Conservation (phyloP, 495 filamentous ascomycete species). For the Daldinia caldariorum region DNA sequence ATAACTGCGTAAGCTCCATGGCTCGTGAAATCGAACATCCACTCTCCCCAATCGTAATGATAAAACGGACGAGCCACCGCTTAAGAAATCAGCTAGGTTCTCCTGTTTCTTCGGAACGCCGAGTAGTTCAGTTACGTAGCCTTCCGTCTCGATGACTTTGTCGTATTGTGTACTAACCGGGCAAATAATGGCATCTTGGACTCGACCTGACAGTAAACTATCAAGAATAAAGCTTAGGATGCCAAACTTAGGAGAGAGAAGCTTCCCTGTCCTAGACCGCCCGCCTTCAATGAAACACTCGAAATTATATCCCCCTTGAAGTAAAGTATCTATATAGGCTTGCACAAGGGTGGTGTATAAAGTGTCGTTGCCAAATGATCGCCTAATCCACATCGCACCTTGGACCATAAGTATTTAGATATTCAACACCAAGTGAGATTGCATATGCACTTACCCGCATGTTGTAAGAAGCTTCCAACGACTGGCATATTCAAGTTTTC, state of each 20-base stretch:
- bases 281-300: slow-evolving; percentile 98
- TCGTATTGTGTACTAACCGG: slow-evolving; percentile 98
- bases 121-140: slow-evolving; percentile 92
- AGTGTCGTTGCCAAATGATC: slow-evolving; percentile 91
- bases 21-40: slow-evolving; percentile 94
- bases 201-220: slow-evolving; percentile 85
- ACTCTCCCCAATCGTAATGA: slow-evolving; percentile 90
- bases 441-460: slow-evolving; percentile 70
- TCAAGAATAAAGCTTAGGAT: slow-evolving; percentile 93
- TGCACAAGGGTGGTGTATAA: slow-evolving; percentile 92
- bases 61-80: slow-evolving; percentile 82
- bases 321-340: slow-evolving; percentile 90
- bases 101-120: slow-evolving; percentile 95
- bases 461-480: slow-evolving; percentile 88
- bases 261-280: slow-evolving; percentile 89
- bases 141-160: slow-evolving; percentile 97
- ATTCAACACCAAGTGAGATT: neutral
- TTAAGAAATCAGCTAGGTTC: slow-evolving; percentile 87
- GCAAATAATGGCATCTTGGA: slow-evolving; percentile 89
- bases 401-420: slow-evolving; percentile 8
- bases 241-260: slow-evolving; percentile 94
- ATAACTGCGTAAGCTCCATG: slow-evolving; percentile 88
- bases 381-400: slow-evolving; percentile 95
- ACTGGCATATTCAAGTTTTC: slow-evolving; percentile 96
- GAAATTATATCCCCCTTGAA: slow-evolving; percentile 91